Percentiles rank a stretch among this genome's conserved stretches.
These are phyloP conservation scores for Neofusicoccum sp. DNA, from an alignment of 2,329 filamentous ascomycete species.

Conservation along the genomic window DNA sequence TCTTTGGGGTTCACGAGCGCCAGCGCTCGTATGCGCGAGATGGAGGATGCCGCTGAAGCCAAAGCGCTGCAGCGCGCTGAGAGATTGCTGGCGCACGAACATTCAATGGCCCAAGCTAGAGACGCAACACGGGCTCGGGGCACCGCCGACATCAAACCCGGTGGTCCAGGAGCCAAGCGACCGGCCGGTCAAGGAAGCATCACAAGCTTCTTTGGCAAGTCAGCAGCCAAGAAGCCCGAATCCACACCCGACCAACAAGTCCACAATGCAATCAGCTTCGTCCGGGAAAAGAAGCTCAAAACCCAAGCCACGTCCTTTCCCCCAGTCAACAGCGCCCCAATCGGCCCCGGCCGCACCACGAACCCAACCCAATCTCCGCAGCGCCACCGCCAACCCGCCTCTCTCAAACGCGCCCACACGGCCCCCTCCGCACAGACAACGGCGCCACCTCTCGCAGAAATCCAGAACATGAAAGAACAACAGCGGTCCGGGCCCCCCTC, in stretches of 20 bases:
- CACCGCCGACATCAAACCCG: constrained; percentile 3
- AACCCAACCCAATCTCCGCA: no score
- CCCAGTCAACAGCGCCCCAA: background rate
- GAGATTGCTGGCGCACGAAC: constrained; percentile 30
- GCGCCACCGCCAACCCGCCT: background rate
- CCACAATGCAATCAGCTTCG: constrained; percentile 5
- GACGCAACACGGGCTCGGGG: constrained; percentile 24
- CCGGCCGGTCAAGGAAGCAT: constrained; percentile 55
- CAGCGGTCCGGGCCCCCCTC: background rate
- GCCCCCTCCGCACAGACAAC: background rate
- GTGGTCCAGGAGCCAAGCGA: constrained; percentile 22
- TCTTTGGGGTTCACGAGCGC: constrained; percentile 43
- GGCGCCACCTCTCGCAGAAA: background rate
- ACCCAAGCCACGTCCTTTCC: background rate
- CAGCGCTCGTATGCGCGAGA: constrained; percentile 39
- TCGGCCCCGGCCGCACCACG: background rate
- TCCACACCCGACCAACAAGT: constrained; percentile 15
- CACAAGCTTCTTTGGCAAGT: constrained; percentile 53
- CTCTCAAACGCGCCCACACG: background rate
- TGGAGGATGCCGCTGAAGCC: constrained; percentile 33
- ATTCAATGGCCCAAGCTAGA: constrained; percentile 25
- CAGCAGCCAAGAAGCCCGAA: constrained; percentile 27
- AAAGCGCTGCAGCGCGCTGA: constrained; percentile 24
- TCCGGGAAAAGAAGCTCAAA: constrained; percentile 19
- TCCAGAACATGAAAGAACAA: background rate